A percentile compares a stretch with the other conserved stretches of the same genome.
Evolutionary conservation across 345 rosid genomes (phyloP).

Genomic region (Isatis tinctoria): DNA sequence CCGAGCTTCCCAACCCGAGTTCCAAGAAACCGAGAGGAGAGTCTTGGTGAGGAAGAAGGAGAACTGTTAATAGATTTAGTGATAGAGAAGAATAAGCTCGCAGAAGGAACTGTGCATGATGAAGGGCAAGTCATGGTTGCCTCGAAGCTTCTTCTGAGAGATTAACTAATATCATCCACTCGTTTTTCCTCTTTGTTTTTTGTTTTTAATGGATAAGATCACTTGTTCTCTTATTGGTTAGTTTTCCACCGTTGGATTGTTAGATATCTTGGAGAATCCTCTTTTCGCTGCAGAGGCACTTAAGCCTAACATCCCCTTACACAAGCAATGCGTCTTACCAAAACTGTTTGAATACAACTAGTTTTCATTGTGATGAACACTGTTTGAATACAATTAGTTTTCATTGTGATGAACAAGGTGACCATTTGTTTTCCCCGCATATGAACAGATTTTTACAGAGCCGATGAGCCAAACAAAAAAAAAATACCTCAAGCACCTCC

Average conservation of each 20-base stretch:
- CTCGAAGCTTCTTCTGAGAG: neutral
- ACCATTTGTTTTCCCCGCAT: neutral
- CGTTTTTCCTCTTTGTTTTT: neutral
- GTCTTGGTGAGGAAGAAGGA: constrained; percentile 28
- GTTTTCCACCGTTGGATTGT: constrained; percentile 32
- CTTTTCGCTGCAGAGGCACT: neutral
- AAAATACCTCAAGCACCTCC: too few relatives aligned
- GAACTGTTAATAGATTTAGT: constrained; percentile 33
- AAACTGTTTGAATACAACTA: neutral
- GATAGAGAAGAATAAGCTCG: constrained; percentile 18
- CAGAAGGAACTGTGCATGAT: constrained; percentile 35
- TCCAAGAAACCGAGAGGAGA: constrained; percentile 58
- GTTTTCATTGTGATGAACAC: neutral
- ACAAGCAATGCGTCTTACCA: neutral
- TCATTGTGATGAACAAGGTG: neutral
- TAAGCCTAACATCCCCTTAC: constrained; percentile 1
- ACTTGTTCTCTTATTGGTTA: constrained; percentile 20
- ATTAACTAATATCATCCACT: constrained; percentile 18
- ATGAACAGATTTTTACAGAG: constrained; percentile 1
- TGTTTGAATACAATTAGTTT: neutral
- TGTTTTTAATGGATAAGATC: constrained; percentile 2
- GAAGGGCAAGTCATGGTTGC: constrained; percentile 44
- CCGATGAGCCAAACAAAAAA: neutral
- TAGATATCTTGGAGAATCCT: constrained; percentile 32
- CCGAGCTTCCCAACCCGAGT: constrained; percentile 22